Conservation (phyloP, 768 basidiomycete genomes). For the Cyclocybe aegerita region DNA sequence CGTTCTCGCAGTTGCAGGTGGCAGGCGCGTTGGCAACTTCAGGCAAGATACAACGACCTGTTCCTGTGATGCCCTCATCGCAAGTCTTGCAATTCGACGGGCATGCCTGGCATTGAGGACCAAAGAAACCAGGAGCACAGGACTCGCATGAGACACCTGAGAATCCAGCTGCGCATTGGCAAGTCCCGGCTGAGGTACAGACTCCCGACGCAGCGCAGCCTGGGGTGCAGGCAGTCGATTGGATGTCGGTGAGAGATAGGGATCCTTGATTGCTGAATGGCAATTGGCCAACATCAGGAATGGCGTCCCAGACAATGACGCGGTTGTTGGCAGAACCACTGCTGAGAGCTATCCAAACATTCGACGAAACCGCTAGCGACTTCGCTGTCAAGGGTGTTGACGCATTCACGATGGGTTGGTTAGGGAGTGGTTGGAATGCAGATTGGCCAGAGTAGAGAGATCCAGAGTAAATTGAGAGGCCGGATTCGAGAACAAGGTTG, state of each 20-base stretch:
- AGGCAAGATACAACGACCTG: conserved; percentile 63
- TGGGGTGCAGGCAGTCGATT: conserved; percentile 72
- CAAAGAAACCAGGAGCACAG: conserved; percentile 70
- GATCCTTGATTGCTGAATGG: conserved; percentile 48
- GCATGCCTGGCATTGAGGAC: conserved; percentile 65
- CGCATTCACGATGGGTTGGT: conserved; percentile 43
- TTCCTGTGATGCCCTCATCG: conserved; percentile 75
- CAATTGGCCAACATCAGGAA: conserved; percentile 72
- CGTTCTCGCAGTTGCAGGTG: conserved; percentile 79
- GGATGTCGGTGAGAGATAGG: conserved; percentile 63
- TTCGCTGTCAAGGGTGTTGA: conserved; percentile 52
- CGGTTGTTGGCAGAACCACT: conserved; percentile 51
- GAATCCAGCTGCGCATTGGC: conserved; percentile 70
- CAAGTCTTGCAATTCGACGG: conserved; percentile 65
- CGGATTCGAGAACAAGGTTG: conserved; percentile 63
- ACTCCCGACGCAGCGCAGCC: conserved; percentile 61
- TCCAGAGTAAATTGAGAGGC: conserved; percentile 62
- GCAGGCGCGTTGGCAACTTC: conserved; percentile 53
- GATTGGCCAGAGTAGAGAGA: conserved; percentile 66
- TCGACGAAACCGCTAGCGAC: conserved; percentile 64
- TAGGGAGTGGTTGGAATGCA: conserved; percentile 58
- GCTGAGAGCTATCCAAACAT: conserved; percentile 67
- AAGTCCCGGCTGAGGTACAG: conserved; percentile 66
- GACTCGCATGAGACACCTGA: conserved; percentile 74
- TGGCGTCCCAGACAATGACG: conserved; percentile 77